These are phyloP conservation scores for Trichoderma atrobrunneum DNA, from an alignment of 2,329 filamentous ascomycete species.

Conservation along the genomic window DNA sequence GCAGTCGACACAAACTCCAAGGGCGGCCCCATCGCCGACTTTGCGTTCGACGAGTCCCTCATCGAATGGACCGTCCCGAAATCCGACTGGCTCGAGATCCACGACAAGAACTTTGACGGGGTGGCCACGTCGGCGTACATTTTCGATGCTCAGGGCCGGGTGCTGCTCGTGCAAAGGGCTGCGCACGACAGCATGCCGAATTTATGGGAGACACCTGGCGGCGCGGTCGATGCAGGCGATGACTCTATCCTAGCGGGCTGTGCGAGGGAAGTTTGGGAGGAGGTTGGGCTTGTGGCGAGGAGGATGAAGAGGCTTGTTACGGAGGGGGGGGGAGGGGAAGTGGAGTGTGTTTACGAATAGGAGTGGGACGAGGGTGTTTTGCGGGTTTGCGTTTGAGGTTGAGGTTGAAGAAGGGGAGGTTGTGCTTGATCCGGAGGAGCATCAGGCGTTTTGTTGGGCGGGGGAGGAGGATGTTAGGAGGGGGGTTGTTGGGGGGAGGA, in stretches of 20 bases:
- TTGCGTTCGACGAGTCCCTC: slow-evolving; percentile 16
- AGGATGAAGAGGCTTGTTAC: slow-evolving; percentile 31
- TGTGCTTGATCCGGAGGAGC: slow-evolving; percentile 40
- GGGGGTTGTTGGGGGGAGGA: slow-evolving; percentile 27
- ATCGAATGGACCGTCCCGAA: slow-evolving; percentile 8
- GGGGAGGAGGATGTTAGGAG: slow-evolving; percentile 37
- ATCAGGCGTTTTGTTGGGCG: slow-evolving; percentile 41
- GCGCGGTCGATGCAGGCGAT: slow-evolving; percentile 44
- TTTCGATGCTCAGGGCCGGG: slow-evolving; percentile 32
- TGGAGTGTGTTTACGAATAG: slow-evolving; percentile 36
- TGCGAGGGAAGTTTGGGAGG: slow-evolving; percentile 49
- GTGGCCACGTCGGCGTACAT: slow-evolving; percentile 36
- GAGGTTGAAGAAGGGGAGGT: slow-evolving; percentile 32
- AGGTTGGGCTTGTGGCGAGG: slow-evolving; percentile 39
- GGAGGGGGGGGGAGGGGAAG: slow-evolving; percentile 24
- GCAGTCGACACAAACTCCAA: background rate
- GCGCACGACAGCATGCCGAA: slow-evolving; percentile 44
- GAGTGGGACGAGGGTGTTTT: slow-evolving; percentile 31
- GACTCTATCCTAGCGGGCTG: slow-evolving; percentile 41
- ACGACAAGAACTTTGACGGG: slow-evolving; percentile 28
- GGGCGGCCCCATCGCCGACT: background rate
- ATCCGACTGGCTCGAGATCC: slow-evolving; percentile 10
- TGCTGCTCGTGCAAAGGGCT: slow-evolving; percentile 48
- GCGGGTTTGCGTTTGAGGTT: slow-evolving; percentile 38
- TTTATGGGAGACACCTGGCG: slow-evolving; percentile 50